Conservation (phyloP, 2,329 filamentous ascomycete species). For the Beauveria rudraprayagi region DNA sequence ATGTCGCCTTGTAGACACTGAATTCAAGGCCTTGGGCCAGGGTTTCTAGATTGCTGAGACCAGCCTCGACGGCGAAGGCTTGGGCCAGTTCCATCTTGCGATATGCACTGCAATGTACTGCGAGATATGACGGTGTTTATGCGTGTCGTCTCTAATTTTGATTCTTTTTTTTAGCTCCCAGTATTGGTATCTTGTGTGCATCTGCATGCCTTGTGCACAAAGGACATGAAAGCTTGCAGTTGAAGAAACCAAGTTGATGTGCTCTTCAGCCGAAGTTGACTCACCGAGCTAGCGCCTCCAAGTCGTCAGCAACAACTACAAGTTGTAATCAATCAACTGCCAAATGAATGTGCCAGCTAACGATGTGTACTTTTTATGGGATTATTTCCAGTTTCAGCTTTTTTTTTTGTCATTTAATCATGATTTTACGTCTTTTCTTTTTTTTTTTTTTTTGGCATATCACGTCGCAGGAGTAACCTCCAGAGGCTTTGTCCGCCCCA, state of each 20-base stretch:
- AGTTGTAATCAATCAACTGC: not conserved
- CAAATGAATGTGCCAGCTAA: not conserved
- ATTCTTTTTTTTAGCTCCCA: too few species aligned
- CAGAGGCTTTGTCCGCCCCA: conserved; percentile 65
- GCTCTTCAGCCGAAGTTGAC: not conserved
- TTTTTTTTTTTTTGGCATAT: not conserved
- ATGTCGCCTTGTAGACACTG: conserved; percentile 12
- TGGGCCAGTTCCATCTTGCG: conserved; percentile 7
- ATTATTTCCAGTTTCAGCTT: not conserved
- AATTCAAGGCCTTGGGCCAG: conserved; percentile 14
- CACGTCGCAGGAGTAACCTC: conserved; percentile 19
- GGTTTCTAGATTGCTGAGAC: conserved; percentile 7
- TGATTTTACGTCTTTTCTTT: not conserved
- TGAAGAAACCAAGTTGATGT: not conserved
- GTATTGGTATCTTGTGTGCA: not conserved
- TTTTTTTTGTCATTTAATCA: conserved; percentile 2
- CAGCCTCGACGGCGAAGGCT: conserved; percentile 8
- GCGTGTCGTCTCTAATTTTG: not conserved
- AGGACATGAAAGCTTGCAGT: too few species aligned
- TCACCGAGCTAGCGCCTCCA: not conserved
- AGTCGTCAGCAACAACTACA: not conserved
- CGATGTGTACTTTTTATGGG: not conserved
- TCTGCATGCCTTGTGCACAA: not conserved
- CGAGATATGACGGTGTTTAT: not conserved
- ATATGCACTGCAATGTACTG: not conserved